phyloP scores from a whole-genome alignment of 345 rosid genomes.

The Hypericum androsaemum region DNA sequence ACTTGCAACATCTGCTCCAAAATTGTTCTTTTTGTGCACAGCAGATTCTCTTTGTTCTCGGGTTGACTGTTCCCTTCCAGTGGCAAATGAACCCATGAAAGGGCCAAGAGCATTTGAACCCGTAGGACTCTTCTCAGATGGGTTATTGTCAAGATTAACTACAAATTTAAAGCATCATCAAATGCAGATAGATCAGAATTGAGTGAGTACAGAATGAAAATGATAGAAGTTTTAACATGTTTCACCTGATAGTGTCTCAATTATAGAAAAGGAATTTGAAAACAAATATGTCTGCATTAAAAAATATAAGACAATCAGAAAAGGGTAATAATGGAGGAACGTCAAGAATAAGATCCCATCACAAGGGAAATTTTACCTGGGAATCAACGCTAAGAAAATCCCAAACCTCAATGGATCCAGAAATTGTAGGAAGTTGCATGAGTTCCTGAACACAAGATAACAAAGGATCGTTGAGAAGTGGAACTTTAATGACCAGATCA shows the following conservation, averaged over 20 bases:
- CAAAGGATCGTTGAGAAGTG: slow-evolving; percentile 1
- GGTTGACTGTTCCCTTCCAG: slow-evolving; percentile 31
- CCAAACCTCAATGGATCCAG: slow-evolving; percentile 99
- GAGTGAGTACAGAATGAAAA: slow-evolving; percentile 6
- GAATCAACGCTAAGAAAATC: slow-evolving; percentile 97
- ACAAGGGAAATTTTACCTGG: slow-evolving; percentile 39
- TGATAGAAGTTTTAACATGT: slow-evolving; percentile 14
- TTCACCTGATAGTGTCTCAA: slow-evolving; percentile 84
- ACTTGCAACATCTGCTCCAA: slow-evolving; percentile 25
- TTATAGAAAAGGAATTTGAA: slow-evolving; percentile 85
- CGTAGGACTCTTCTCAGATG: slow-evolving; percentile 38
- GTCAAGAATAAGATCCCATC: slow-evolving; percentile 6
- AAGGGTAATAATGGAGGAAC: neutral
- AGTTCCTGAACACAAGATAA: slow-evolving; percentile 51
- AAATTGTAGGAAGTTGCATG: slow-evolving; percentile 77
- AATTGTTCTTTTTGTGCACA: slow-evolving; percentile 24
- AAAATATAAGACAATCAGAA: slow-evolving; percentile 12
- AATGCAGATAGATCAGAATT: slow-evolving; percentile 5
- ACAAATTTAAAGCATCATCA: slow-evolving; percentile 16
- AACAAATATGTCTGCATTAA: slow-evolving; percentile 81
- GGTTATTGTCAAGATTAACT: slow-evolving; percentile 61
- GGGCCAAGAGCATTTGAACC: slow-evolving; percentile 31
- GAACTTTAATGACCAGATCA: slow-evolving; percentile 1
- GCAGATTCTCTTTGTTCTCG: slow-evolving; percentile 39
- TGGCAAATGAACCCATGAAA: slow-evolving; percentile 23